Conservation (phyloP, 257 asterid genomes). For the Solanum chmielewskii region DNA sequence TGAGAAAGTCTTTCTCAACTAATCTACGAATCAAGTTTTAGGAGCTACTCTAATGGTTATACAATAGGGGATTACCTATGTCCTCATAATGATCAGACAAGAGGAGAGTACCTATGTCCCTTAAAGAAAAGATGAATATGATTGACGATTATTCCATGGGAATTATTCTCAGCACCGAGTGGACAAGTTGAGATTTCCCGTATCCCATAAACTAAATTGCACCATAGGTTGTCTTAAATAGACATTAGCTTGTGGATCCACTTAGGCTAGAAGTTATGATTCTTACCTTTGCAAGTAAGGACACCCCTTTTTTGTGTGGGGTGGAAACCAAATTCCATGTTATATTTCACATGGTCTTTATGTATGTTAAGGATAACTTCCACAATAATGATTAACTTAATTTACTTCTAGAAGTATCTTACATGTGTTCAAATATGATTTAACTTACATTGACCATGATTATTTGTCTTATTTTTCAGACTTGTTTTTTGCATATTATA, state of each 20-base stretch:
- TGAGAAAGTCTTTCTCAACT: background rate
- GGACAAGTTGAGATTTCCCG: background rate
- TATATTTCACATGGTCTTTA: background rate
- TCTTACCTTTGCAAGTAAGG: background rate
- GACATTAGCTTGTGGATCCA: background rate
- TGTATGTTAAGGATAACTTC: too few species aligned
- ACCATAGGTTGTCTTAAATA: background rate
- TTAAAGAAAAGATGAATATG: background rate
- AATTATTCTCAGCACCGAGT: background rate
- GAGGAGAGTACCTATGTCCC: too few species aligned
- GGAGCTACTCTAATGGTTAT: background rate
- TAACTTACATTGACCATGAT: background rate
- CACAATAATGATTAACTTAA: too few species aligned
- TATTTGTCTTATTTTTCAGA: too few species aligned
- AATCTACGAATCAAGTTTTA: background rate
- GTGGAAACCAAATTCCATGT: too few species aligned
- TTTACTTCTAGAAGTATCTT: background rate
- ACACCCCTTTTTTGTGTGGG: background rate
- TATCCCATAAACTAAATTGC: background rate
- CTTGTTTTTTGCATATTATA: background rate
- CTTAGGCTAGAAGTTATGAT: background rate
- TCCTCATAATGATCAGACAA: too few species aligned
- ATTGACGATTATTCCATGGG: background rate
- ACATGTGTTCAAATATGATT: background rate
- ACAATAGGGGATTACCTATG: background rate